phyloP scores from a whole-genome alignment of 2,329 filamentous ascomycete genomes.

The Ophiostoma fasciatum region DNA sequence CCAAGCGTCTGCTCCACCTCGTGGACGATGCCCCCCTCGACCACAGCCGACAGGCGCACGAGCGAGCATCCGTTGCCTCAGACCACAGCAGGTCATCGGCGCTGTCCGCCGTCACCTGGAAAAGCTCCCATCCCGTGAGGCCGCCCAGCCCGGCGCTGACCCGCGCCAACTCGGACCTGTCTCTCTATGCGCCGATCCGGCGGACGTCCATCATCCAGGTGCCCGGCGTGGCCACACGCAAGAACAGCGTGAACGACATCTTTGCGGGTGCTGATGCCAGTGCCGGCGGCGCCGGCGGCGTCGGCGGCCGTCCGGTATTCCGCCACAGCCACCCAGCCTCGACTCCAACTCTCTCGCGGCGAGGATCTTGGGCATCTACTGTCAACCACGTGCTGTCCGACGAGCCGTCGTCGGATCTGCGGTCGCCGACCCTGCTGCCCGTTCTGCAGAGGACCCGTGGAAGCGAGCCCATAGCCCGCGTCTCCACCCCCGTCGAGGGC shows the following conservation, averaged over 20 bases:
- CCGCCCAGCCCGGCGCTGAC: constrained; percentile 18
- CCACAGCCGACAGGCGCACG: constrained; percentile 18
- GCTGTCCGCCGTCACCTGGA: constrained; percentile 21
- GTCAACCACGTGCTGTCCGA: constrained; percentile 20
- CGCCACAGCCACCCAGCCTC: constrained; percentile 24
- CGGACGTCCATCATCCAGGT: constrained; percentile 33
- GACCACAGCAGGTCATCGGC: constrained; percentile 21
- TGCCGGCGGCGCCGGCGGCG: constrained; percentile 10
- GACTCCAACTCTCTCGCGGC: constrained; percentile 23
- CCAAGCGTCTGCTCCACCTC: constrained; percentile 27
- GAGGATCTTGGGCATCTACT: constrained; percentile 25
- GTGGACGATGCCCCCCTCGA: constrained; percentile 21
- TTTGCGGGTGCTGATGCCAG: neutral
- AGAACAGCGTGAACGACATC: constrained; percentile 13
- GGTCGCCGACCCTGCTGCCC: no score
- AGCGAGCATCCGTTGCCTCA: constrained; percentile 20
- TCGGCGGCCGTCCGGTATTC: constrained; percentile 18
- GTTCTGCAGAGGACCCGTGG: constrained; percentile 5
- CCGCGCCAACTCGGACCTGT: constrained; percentile 31
- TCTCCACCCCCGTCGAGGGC: constrained; percentile 34
- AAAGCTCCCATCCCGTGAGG: constrained; percentile 20
- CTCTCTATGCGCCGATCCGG: constrained; percentile 31
- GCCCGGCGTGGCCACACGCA: constrained; percentile 34
- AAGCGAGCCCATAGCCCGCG: constrained; percentile 19
- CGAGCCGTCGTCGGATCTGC: no score